phyloP scores from a whole-genome alignment of 345 rosid species.

The Ceriops tagal region DNA sequence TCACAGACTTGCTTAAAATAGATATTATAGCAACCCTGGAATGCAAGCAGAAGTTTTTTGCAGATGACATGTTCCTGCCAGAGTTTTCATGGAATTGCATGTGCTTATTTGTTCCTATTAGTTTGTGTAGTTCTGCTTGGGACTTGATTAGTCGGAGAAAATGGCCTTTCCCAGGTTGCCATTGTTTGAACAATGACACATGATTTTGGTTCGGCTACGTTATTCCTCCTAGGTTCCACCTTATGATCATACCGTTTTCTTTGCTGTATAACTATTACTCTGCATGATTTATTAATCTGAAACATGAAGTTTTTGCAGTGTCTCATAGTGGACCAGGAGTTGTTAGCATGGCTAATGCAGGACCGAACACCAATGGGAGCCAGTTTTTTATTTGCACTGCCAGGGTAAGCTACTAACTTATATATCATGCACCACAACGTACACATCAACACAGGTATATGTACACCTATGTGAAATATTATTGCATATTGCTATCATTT shows the following conservation, averaged over 20 bases:
- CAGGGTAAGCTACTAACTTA: constrained; percentile 49
- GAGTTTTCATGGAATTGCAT: neutral
- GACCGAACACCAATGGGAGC: constrained; percentile 98
- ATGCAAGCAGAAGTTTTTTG: too few relatives aligned
- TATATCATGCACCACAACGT: neutral
- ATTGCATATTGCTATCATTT: too few relatives aligned
- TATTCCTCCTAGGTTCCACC: neutral
- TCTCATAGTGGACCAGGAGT: constrained; percentile 89
- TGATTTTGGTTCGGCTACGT: neutral
- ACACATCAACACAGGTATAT: neutral
- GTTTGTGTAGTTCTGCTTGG: neutral
- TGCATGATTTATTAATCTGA: constrained; percentile 10
- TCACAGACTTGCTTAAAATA: too few relatives aligned
- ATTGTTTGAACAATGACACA: neutral
- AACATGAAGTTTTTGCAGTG: constrained; percentile 50
- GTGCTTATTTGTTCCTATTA: neutral
- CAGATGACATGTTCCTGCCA: too few relatives aligned
- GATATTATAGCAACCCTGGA: too few relatives aligned
- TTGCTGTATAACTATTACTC: neutral
- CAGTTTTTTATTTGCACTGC: constrained; percentile 98
- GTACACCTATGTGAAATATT: too few relatives aligned
- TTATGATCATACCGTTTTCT: neutral
- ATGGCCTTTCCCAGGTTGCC: neutral
- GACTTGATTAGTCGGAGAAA: neutral
- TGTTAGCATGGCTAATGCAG: constrained; percentile 98